Evolutionary conservation across 139 green algal genomes (phyloP), one percentile per base, ranked within the genome.

Genomic region (Choricystis sp.): DNA sequence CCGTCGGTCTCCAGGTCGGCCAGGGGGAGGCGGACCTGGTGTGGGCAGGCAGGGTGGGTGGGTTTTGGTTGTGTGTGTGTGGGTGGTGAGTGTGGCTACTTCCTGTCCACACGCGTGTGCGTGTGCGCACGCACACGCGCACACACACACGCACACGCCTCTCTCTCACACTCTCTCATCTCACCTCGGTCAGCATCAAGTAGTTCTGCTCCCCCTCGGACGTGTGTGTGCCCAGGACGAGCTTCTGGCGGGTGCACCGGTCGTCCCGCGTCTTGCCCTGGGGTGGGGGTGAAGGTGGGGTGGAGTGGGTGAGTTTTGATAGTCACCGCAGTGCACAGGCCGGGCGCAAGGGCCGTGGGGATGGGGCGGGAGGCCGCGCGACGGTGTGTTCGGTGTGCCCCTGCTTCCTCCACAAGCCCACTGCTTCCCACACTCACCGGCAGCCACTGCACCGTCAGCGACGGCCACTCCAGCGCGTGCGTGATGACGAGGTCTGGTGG

Each of bases 181-280:
- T n/a, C 57, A 96, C 86, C 75, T 97, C 90, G 16, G 85, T 93
- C 1, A 93, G 84, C 84, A 98, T 96, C 2, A 99, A 76, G 74
- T 97, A 94, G 79, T 99, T 99, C 71, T 98, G 94, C 78, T 99
- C 91, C 25, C 86, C 81, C 62, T 98, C 93, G 2, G 77, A 89
- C 1, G 94, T 99, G 81, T 98, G 94, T 24, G 94, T 99, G 19
- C 94, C 94, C 64, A 99, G 77, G 28, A 99, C 82, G 48, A 99
- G 72, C 60, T 86, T 80, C 80, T 99, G 94, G 74, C 94, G 94
- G 60, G 77, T 87, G 66, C 84, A 94, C 19, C 72, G 66, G 16
- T 20, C 30, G 3, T 78, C 64, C n/a, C 21, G 26, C n/a, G 40
- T 72, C 64, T 40, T 75, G 48, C 57, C 71, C 65, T 57, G 73